A percentile compares a stretch with the other conserved stretches of the same genome.
These are phyloP conservation scores for Dioscorea alata DNA, from an alignment of 106 monocot genomes.

Conservation along the genomic window DNA sequence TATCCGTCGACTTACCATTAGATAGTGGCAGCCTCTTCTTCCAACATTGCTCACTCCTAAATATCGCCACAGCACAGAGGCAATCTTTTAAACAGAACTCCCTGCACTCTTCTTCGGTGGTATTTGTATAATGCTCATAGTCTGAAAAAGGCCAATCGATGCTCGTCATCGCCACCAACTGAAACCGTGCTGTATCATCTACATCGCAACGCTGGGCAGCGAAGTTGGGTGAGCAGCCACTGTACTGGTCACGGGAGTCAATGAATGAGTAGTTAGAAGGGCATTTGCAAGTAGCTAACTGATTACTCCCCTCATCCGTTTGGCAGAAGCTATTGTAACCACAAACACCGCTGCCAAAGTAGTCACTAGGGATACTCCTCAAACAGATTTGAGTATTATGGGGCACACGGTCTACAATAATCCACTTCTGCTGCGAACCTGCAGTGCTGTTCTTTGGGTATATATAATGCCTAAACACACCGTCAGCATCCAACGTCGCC, in stretches of 20 bases:
- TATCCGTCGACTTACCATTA: not conserved
- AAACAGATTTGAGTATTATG: constrained; percentile 1
- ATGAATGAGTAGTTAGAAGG: constrained; percentile 9
- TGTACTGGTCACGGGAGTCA: constrained; percentile 3
- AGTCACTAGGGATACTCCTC: not conserved
- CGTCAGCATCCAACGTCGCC: constrained; percentile 36
- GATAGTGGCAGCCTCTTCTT: constrained; percentile 18
- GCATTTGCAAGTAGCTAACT: constrained; percentile 16
- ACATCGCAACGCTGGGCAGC: not conserved
- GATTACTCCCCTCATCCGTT: not conserved
- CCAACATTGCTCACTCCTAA: not conserved
- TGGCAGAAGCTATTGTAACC: constrained; percentile 36
- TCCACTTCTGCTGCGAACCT: not conserved
- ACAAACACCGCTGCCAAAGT: constrained; percentile 20
- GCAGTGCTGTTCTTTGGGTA: constrained; percentile 10
- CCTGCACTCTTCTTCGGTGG: constrained; percentile 12
- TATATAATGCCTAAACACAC: constrained; percentile 28
- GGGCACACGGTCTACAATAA: not conserved
- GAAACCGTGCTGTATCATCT: not conserved
- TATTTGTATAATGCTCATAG: constrained; percentile 9
- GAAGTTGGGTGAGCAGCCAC: constrained; percentile 25
- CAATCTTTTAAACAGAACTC: constrained; percentile 25
- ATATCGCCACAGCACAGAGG: constrained; percentile 23
- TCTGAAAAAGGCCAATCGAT: constrained; percentile 6
- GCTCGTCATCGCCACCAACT: not conserved